Evolutionary conservation across 306 rosid species (phyloP), one percentile per base, ranked within the genome.

Genomic region (Lagenaria siceraria): DNA sequence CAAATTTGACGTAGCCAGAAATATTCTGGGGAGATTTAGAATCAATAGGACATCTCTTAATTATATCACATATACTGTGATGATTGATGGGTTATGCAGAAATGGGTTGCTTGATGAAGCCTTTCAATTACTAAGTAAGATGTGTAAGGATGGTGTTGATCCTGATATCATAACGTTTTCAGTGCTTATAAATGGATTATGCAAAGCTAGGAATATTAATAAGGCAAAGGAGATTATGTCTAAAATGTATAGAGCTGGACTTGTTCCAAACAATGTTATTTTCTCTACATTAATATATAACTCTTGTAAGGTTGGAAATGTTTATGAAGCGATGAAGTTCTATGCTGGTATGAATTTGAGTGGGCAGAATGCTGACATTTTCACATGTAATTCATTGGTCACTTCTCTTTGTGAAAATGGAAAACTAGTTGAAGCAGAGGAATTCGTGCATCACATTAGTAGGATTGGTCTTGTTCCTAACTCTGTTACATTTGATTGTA

Each of bases 81-180:
- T 91, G 81, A 85, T 91, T 60, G 90, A 88, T 84, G 97, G 97
- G 4, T 78, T 91, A 78, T 87, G 92, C 82, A 89, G 87, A 84
- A 81, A 84, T 77, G 95, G 90, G 55, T 77, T 85, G 79, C 88
- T 88, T 77, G 81, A 80, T 68, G 92, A 91, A 80, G 91, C 97
- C 79, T 78, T 83, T 21, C 83, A 77, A 40, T 78, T 89, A 82
- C 84, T 89, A 22, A 72, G 82, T 75, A 78, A 84, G 82, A 85
- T 88, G 92, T 62, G 81, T 60, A 76, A 80, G 73, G 83, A 69
- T 81, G 82, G 86, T 51, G 78, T 84, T 18, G 31, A 49, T 63
- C 95, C 91, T 53, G 97, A 89, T 83, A 73, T 86, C 61, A 58
- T 88, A 69, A 87, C 91, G 69, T 89, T 88, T 88, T 88, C 95